Percentiles rank a stretch among this genome's conserved stretches.
Evolutionary conservation across 768 basidiomycete species (phyloP).

Genomic region (Favolaschia claudopus): DNA sequence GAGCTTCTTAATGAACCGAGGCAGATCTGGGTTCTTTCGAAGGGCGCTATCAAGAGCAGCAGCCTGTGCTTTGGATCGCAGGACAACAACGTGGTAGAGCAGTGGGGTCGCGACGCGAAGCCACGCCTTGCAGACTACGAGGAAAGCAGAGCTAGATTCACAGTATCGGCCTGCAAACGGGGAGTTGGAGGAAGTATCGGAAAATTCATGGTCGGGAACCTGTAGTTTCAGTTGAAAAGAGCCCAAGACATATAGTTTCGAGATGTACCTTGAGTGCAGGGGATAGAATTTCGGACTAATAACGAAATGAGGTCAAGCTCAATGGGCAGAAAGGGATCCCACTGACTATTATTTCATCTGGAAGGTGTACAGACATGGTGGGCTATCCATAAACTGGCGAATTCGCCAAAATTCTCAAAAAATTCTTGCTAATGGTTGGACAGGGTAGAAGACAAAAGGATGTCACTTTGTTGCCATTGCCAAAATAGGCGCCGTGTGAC

Average conservation of each 20-base stretch:
- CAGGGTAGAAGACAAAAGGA: too few relatives aligned
- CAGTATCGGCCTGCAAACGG: slow-evolving; percentile 2
- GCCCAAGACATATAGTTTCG: too few relatives aligned
- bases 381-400: neutral
- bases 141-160: neutral
- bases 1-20: neutral
- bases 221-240: too few relatives aligned
- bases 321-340: too few relatives aligned
- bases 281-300: slow-evolving; percentile 18
- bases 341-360: slow-evolving; percentile 22
- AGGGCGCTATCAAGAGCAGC: neutral
- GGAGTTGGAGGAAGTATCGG: neutral
- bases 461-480: too few relatives aligned
- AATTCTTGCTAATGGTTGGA: too few relatives aligned
- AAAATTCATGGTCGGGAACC: slow-evolving; percentile 14
- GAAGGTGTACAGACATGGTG: slow-evolving; percentile 13
- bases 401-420: too few relatives aligned
- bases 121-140: neutral
- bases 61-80: slow-evolving; percentile 3
- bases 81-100: neutral
- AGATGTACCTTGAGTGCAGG: slow-evolving; percentile 20
- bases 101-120: slow-evolving; percentile 3
- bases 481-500: too few relatives aligned
- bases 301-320: too few relatives aligned
- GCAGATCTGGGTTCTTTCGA: neutral